These are phyloP conservation scores for Rubia peregrina DNA, from an alignment of 305 asterid species.

Conservation along the genomic window DNA sequence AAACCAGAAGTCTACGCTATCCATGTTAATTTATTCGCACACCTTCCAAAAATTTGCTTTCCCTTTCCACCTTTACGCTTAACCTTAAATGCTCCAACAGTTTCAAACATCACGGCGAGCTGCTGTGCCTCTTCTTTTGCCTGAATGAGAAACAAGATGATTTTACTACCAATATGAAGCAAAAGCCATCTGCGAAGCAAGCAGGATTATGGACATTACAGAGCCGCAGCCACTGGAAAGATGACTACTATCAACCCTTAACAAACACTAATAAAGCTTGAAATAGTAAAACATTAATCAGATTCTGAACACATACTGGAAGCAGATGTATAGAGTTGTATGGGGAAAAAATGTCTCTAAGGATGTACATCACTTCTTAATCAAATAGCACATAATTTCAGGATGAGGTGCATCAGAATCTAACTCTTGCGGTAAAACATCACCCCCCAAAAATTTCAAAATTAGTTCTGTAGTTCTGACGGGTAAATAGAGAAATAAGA, in stretches of 20 bases:
- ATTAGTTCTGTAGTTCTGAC: background rate
- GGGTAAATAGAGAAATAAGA: background rate
- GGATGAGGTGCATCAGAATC: background rate
- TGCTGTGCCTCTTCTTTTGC: constrained; percentile 91
- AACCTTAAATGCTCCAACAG: constrained; percentile 96
- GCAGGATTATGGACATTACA: background rate
- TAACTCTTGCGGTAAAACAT: background rate
- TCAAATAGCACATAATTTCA: background rate
- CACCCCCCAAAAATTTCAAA: background rate
- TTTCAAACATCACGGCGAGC: constrained; percentile 76
- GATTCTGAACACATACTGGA: background rate
- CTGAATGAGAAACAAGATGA: constrained; percentile 28
- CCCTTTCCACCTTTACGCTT: constrained; percentile 97
- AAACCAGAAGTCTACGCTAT: background rate
- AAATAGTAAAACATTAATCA: background rate
- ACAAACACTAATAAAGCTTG: background rate
- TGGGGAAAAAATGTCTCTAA: background rate
- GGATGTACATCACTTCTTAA: background rate
- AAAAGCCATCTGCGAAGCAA: background rate
- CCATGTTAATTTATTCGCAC: constrained; percentile 12
- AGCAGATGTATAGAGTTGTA: background rate
- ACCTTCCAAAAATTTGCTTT: constrained; percentile 88
- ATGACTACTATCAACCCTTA: background rate
- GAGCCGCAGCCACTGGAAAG: constrained; percentile 1
- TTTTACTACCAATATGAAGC: background rate